Conservation (phyloP, 2,329 filamentous ascomycete species). For the Rhynchosporium agropyri region DNA sequence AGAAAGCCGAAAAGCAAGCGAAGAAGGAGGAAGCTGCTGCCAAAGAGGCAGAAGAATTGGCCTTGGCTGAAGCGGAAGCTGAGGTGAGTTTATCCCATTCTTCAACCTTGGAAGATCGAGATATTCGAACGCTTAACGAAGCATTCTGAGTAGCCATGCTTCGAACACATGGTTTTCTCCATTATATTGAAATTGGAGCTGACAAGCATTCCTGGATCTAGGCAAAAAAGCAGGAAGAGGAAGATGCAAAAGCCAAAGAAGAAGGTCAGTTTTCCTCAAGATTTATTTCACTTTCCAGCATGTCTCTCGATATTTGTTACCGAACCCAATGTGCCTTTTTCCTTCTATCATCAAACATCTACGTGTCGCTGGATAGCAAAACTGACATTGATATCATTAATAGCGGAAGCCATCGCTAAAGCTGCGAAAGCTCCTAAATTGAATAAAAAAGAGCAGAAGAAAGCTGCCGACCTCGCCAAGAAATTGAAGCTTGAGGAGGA, state of each 20-base stretch:
- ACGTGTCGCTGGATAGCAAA: not conserved
- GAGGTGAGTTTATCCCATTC: conserved; percentile 4
- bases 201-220: conserved; percentile 41
- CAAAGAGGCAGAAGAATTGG: conserved; percentile 41
- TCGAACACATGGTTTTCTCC: not conserved
- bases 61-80: conserved; percentile 32
- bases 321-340: not conserved
- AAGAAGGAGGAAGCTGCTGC: conserved; percentile 44
- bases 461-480: conserved; percentile 46
- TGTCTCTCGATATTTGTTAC: not conserved
- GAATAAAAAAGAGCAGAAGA: conserved; percentile 54
- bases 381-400: conserved; percentile 13
- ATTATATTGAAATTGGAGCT: not conserved
- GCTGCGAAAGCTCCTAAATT: conserved; percentile 45
- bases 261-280: conserved; percentile 22
- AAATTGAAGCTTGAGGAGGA: conserved; percentile 53
- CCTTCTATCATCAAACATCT: not conserved
- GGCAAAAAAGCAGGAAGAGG: conserved; percentile 45
- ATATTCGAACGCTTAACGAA: not conserved
- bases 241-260: conserved; percentile 41
- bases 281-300: not conserved
- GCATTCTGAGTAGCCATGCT: not conserved
- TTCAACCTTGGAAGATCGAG: not conserved
- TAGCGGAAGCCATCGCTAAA: conserved; percentile 39
- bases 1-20: conserved; percentile 54